phyloP scores from a whole-genome alignment of 2,329 filamentous ascomycete species.

The Aphanocladium album region DNA sequence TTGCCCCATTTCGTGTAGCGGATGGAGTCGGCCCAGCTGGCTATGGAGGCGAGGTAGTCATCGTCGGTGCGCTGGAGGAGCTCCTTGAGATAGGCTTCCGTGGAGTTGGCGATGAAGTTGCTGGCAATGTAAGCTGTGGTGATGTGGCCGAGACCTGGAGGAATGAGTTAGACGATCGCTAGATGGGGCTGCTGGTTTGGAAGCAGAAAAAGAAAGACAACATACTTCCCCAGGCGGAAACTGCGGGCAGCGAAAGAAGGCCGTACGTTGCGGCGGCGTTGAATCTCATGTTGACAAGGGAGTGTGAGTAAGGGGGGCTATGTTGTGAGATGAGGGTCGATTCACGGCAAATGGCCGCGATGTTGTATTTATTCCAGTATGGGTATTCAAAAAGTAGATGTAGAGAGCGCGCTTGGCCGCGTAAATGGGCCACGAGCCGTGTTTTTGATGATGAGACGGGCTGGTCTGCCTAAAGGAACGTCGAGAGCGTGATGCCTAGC shows the following conservation, averaged over 20 bases:
- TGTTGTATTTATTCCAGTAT: not conserved
- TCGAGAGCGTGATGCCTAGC: constrained; percentile 9
- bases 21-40: constrained; percentile 63
- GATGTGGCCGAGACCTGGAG: constrained; percentile 58
- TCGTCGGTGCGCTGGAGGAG: constrained; percentile 50
- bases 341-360: not conserved
- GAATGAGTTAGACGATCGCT: not conserved
- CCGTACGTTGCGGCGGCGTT: not conserved
- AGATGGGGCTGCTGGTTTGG: not conserved
- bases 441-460: not conserved
- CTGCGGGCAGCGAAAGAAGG: constrained; percentile 10
- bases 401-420: not conserved
- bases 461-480: constrained; percentile 16
- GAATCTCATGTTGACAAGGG: constrained; percentile 3
- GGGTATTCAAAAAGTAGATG: not conserved
- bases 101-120: constrained; percentile 53
- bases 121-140: constrained; percentile 60
- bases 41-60: constrained; percentile 58
- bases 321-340: not conserved
- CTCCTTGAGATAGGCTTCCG: constrained; percentile 51
- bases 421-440: not conserved
- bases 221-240: constrained; percentile 38
- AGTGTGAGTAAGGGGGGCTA: not conserved
- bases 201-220: not conserved
- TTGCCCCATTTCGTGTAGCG: constrained; percentile 59